Conservation (phyloP, 2,329 filamentous ascomycete genomes). For the Colletotrichum eleusines region DNA sequence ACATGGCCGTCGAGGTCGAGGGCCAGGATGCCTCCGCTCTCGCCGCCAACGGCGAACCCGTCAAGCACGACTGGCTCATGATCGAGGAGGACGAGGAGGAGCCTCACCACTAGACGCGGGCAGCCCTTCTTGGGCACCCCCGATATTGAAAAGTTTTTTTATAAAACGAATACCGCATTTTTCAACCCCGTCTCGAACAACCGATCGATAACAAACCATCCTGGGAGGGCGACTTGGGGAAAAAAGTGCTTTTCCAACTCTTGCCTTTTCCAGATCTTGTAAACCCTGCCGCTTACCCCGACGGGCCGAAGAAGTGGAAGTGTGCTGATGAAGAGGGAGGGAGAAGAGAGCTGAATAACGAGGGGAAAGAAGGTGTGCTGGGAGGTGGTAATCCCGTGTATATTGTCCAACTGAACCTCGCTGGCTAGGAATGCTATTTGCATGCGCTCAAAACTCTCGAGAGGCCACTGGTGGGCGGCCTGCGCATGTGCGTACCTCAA, state of each 20-base stretch:
- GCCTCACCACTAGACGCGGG: slow-evolving; percentile 59
- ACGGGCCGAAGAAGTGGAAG: slow-evolving; percentile 27
- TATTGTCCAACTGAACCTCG: slow-evolving; percentile 49
- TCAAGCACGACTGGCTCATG: slow-evolving; percentile 82
- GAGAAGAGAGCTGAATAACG: slow-evolving; percentile 12
- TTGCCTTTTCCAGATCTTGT: slow-evolving; percentile 7
- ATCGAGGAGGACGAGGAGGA: slow-evolving; percentile 75
- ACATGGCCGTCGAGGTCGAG: slow-evolving; percentile 93
- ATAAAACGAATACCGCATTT: slow-evolving; percentile 5
- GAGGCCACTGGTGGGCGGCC: background rate
- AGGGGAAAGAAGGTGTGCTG: slow-evolving; percentile 39
- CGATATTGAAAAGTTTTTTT: slow-evolving; percentile 8
- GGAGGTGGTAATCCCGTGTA: slow-evolving; percentile 52
- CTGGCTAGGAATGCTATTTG: slow-evolving; percentile 39
- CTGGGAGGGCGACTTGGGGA: background rate
- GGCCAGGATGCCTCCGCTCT: slow-evolving; percentile 75
- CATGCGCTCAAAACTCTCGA: slow-evolving; percentile 17
- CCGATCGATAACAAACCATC: slow-evolving; percentile 18
- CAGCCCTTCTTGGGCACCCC: background rate
- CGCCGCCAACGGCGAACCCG: slow-evolving; percentile 69
- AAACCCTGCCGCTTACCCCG: slow-evolving; percentile 28
- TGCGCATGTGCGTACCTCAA: background rate
- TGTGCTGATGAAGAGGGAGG: slow-evolving; percentile 16
- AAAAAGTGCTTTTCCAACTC: slow-evolving; percentile 37
- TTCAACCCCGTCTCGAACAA: slow-evolving; percentile 14